A percentile compares a stretch with the other conserved stretches of the same genome.
Conservation (phyloP, 306 rosid species). For the Arachis hypogaea region DNA sequence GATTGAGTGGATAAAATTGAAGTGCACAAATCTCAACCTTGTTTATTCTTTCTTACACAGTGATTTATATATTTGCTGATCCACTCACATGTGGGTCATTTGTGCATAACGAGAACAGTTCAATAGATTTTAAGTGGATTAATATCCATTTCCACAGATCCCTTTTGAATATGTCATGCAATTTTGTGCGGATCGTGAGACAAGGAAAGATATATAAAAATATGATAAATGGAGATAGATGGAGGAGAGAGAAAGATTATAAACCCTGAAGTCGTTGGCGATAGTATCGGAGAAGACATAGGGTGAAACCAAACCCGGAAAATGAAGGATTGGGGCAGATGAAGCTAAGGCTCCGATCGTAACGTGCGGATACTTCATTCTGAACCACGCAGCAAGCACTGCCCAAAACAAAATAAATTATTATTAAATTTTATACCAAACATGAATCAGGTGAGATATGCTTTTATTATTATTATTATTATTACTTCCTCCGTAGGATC, state of each 20-base stretch:
- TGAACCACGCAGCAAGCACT: slow-evolving; percentile 94
- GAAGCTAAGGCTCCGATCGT: slow-evolving; percentile 88
- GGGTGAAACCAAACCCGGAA: slow-evolving; percentile 64
- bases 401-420: not conserved
- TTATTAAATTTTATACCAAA: not conserved
- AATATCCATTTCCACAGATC: too few species aligned
- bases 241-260: slow-evolving; percentile 16
- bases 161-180: too few species aligned
- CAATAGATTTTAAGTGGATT: too few species aligned
- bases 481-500: slow-evolving; percentile 94
- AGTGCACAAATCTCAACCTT: not conserved
- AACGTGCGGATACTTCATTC: slow-evolving; percentile 81
- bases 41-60: not conserved
- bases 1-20: not conserved
- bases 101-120: not conserved
- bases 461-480: too few species aligned
- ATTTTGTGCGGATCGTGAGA: too few species aligned
- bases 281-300: slow-evolving; percentile 52
- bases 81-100: not conserved
- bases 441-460: not conserved
- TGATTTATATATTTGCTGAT: not conserved
- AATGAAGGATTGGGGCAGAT: slow-evolving; percentile 82
- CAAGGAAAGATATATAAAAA: too few species aligned
- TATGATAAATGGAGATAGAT: not conserved
- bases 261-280: slow-evolving; percentile 75